Percentiles rank a stretch among this genome's conserved stretches.
phyloP scores from a whole-genome alignment of 331 rosid genomes.

The Acacia concinna region DNA sequence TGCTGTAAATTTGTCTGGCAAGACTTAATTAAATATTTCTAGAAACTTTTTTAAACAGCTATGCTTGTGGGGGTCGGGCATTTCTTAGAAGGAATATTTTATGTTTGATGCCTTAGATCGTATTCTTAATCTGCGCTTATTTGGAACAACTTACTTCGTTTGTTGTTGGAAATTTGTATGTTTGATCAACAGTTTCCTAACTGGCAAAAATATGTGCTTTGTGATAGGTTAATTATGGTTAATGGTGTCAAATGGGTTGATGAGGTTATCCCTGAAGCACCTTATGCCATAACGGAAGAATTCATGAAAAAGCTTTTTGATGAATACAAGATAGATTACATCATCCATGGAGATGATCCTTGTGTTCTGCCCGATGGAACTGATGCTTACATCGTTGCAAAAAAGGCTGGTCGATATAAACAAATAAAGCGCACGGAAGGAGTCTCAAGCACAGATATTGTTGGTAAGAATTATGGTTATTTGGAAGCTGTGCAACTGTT shows the following conservation, averaged over 20 bases:
- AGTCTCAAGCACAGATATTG: slow-evolving; percentile 1
- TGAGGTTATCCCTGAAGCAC: slow-evolving; percentile 91
- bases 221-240: slow-evolving; percentile 85
- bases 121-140: not conserved
- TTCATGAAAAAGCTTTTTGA: slow-evolving; percentile 83
- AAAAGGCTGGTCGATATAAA: not conserved
- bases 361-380: slow-evolving; percentile 38
- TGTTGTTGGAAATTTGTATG: not conserved
- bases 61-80: not conserved
- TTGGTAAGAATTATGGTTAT: not conserved
- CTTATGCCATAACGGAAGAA: slow-evolving; percentile 89
- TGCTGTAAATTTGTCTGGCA: not conserved
- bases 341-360: slow-evolving; percentile 98
- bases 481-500: not conserved
- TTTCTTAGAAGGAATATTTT: not conserved
- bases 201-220: not conserved
- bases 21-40: not conserved
- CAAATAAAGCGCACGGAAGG: slow-evolving; percentile 4
- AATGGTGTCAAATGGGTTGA: slow-evolving; percentile 98
- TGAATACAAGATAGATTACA: slow-evolving; percentile 86
- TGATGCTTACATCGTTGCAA: not conserved
- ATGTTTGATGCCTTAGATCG: not conserved
- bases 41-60: not conserved
- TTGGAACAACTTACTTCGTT: not conserved
- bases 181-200: not conserved